Evolutionary conservation across 1,139 yeast species (phyloP), one percentile per base, ranked within the genome.

Genomic region (Candida sanyaensis): DNA sequence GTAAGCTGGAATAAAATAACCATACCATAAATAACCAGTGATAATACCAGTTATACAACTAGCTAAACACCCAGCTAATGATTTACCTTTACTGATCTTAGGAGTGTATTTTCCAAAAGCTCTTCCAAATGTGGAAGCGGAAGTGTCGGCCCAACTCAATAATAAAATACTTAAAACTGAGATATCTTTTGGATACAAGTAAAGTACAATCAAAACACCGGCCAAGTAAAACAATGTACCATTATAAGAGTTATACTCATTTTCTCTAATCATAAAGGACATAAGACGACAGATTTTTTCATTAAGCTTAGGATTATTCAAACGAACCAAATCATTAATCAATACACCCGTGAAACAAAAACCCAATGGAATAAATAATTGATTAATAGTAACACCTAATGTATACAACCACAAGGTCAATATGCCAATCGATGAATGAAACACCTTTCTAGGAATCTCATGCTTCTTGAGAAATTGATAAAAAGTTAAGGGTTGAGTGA

Each of bases 121-220:
- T 55, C 98, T 78, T 23, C 98, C 99, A 60, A 92, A 68, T 1
- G 97, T 89, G 3, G 97, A 89, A 2, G 99, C 99, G 5, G 98
- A 95, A 8, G 98, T 91, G 63, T 93, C 99, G 9, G 96, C 92
- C 98, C 98, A 93, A 62, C 97, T 88, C 54, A 93, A 78, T 48
- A 93, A 72, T 55, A 91, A 73, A 7, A 90, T 83, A 27, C 96
- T 78, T 73, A 91, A 75, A 26, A 92, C 73, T 1, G 86, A 76
- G 44, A 93, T 83, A 62, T 93, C 99, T 68, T 90, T 90, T 12
- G 96, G 86, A 58, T 83, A 85, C 13, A 82, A 64, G 1, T 75
- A 57, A 59, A 90, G 88, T 5, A 92, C 90, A 51, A 88, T 69
- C 29, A 84, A 71, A 46, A 90, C 72, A 2, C 99, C 99, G 5